Evolutionary conservation across 768 basidiomycete genomes (phyloP).

Genomic region (Steccherinum ochraceum): DNA sequence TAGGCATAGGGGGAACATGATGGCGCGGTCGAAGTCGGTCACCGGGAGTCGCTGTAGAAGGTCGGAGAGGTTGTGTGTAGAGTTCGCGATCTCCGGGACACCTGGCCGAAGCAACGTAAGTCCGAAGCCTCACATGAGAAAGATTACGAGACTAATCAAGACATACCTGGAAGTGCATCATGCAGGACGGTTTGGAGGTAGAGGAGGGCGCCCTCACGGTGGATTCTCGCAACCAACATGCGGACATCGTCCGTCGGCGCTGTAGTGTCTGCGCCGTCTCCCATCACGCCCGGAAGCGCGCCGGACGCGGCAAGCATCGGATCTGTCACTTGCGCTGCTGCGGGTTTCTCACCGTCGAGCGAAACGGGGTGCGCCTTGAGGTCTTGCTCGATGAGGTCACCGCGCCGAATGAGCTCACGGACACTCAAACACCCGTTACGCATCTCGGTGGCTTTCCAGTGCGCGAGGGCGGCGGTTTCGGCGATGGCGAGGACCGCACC

Average conservation of each 20-base stretch:
- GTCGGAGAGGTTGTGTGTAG: conserved; percentile 49
- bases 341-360: background rate
- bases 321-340: conserved; percentile 1
- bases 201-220: conserved; percentile 57
- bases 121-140: conserved; percentile 3
- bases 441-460: conserved; percentile 66
- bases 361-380: conserved; percentile 37
- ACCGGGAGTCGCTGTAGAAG: conserved; percentile 47
- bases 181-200: conserved; percentile 70
- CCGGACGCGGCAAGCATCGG: conserved; percentile 2
- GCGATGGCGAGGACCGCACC: conserved; percentile 71
- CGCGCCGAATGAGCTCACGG: conserved; percentile 70
- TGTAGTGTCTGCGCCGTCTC: conserved; percentile 6
- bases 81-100: conserved; percentile 62
- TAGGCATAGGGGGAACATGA: conserved; percentile 70
- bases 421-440: conserved; percentile 63
- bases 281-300: conserved; percentile 8
- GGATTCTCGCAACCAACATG: conserved; percentile 45
- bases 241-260: conserved; percentile 36
- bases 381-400: conserved; percentile 62
- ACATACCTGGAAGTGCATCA: conserved; percentile 62
- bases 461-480: conserved; percentile 63
- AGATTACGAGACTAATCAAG: conserved; percentile 4
- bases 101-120: conserved; percentile 37
- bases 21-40: conserved; percentile 56